Conservation (phyloP, 2,329 filamentous ascomycete species). For the Aspergillus aculeatinus region DNA sequence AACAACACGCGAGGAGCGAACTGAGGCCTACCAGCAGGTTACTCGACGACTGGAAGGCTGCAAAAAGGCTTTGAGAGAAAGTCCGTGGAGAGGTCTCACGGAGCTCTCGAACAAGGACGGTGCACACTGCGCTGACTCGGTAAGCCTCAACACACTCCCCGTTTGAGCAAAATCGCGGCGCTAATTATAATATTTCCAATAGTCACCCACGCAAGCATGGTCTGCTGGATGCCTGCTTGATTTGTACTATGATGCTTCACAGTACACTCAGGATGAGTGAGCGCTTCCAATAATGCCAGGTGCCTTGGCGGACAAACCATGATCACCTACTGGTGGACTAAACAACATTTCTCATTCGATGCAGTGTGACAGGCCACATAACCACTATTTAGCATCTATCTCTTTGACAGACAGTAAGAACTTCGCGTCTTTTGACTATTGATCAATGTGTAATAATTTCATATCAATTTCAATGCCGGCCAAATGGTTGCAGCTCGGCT, state of each 20-base stretch:
- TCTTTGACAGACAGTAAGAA: background rate
- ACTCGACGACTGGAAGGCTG: constrained; percentile 78
- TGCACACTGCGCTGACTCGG: constrained; percentile 80
- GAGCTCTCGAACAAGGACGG: constrained; percentile 93
- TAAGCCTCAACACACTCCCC: constrained; percentile 47
- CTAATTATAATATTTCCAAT: constrained; percentile 19
- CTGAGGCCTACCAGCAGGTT: constrained; percentile 92
- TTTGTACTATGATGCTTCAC: constrained; percentile 85
- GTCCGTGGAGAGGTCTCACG: constrained; percentile 83
- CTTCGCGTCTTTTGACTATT: background rate
- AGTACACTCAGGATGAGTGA: constrained; percentile 22
- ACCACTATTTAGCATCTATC: background rate
- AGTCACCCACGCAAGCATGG: constrained; percentile 96
- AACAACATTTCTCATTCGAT: background rate
- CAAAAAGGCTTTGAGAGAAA: constrained; percentile 77
- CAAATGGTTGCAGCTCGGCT: background rate
- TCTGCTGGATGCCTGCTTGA: constrained; percentile 93
- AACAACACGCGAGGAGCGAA: constrained; percentile 64
- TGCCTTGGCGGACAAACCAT: background rate
- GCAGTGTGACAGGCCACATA: background rate
- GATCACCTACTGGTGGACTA: background rate
- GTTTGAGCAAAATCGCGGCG: constrained; percentile 4
- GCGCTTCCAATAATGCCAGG: background rate
- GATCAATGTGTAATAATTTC: too few relatives aligned
- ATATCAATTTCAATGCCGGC: background rate